Evolutionary conservation across 1,284 basidiomycete genomes (phyloP), one percentile per base, ranked within the genome.

Genomic region (Cryptococcus neoformans): DNA sequence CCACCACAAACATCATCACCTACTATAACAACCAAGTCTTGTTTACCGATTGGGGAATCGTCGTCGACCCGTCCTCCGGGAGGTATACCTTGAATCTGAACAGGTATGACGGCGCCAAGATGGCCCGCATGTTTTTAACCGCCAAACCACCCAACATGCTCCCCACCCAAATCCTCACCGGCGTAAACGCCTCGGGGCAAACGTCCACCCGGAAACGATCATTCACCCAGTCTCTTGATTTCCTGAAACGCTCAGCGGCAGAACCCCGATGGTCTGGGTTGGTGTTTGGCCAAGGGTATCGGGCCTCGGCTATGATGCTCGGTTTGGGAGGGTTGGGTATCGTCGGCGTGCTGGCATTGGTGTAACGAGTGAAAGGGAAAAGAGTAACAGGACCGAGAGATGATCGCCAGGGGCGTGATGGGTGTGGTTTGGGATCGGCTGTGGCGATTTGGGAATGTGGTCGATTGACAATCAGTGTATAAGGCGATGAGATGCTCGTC

Each of bases 1-100:
- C 90, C 4, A 80, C 83, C 6, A 91, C 91, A 35, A 90, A 92
- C 74, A 86, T 92, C 71, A 83, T 94, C 68, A 86, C 91, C 68
- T 78, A 81, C 56, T 94, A 91, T 82, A 87, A 90, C 79, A 69
- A 82, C 62, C 87, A 84, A 50, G 70, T 66, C 12, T 53, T 65
- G 14, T 77, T 74, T 58, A 62, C 68, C 37, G 72, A 74, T 59
- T 78, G 75, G 75, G 70, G 72, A 45, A 76, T 79, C 62, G 59
- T 58, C 17, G 66, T 77, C 38, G 77, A 79, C 58, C 54, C 56
- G 7, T 49, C 58, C 38, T 67, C 63, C 8, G 62, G 62, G 34
- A 67, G 67, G 54, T 76, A 77, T 57, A 64, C 65, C 17, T 60
- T 79, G 36, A 62, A 72, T 39, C 49, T 78, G 50, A 74, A 75